phyloP scores from a whole-genome alignment of 768 basidiomycete species.

The Rubroboletus satanas region DNA sequence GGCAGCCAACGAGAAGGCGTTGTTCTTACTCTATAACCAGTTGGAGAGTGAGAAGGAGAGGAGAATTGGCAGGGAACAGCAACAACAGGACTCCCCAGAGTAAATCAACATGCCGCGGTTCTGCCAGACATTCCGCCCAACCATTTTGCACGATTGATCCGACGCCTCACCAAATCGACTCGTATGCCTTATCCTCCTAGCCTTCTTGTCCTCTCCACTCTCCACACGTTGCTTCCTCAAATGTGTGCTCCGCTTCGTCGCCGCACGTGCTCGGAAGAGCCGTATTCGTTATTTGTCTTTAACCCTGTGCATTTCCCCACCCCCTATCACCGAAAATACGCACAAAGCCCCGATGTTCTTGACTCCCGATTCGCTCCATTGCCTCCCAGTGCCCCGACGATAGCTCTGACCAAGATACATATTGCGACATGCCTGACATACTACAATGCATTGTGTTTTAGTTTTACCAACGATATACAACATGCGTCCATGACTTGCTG shows the following conservation, averaged over 20 bases:
- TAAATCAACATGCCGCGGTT: conserved; percentile 10
- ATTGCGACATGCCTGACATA: conserved; percentile 30
- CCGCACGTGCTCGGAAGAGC: conserved; percentile 13
- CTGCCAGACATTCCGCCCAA: neutral
- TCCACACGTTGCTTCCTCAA: conserved; percentile 8
- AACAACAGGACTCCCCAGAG: conserved; percentile 69
- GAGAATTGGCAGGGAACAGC: conserved; percentile 79
- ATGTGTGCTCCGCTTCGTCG: conserved; percentile 10
- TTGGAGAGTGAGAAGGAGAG: conserved; percentile 95
- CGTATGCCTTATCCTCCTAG: conserved; percentile 25
- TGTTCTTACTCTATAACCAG: conserved; percentile 96
- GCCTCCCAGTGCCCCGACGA: conserved; percentile 13
- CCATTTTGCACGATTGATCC: conserved; percentile 15
- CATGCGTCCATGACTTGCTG: conserved; percentile 19
- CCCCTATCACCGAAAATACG: conserved; percentile 22
- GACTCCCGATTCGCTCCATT: conserved; percentile 21
- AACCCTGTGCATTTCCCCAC: conserved; percentile 21
- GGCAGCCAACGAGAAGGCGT: conserved; percentile 95
- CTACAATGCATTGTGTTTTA: conserved; percentile 33
- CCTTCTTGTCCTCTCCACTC: conserved; percentile 29
- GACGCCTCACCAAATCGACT: conserved; percentile 11
- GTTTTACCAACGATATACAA: conserved; percentile 24
- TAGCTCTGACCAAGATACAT: conserved; percentile 26
- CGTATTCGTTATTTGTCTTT: conserved; percentile 23
- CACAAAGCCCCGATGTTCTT: conserved; percentile 27